Base-by-base conservation (phyloP, 2,329 filamentous ascomycete genomes). In the Dothideomycetes sp. region DNA sequence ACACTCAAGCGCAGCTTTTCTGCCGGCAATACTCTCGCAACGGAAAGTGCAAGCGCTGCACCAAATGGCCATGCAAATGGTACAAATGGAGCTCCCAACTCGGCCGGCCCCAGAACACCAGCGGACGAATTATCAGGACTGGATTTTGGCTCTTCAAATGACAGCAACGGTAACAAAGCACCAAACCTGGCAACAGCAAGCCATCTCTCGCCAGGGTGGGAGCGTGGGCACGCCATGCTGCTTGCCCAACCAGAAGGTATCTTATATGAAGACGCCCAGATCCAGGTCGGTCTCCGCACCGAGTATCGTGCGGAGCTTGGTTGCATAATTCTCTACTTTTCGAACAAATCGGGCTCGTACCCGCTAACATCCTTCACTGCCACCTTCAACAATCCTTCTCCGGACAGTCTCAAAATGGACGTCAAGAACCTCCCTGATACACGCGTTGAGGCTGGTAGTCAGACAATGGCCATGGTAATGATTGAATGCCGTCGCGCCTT, bases 301-400 rank as follows among this genome's bases (percentile, higher is more conserved):
- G 91, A 98, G 62, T 98, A 95, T 58, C 81, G 91, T 44, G 84
- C 81, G n/a, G 85, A 94, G 56, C 81, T 95, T 66, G 91, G 91
- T 31, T 94, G 91, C 53, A 68, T 98, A 46, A 96, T 98, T 52
- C 67, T 94, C 37, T 98, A 96, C 62, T 94, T 96, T 59, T 84
- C 80, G 45, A 98, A 98, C 69, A 94, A 94, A 65, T 87, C 86
- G 1, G 79, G 85, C 0, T 81, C 83, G 29, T 41, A 43, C 33
- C 66, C 82, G 1, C 82, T 98, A 52, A 83, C 79, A 39, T 94
- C 88, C 0, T 94, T 98, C 57, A 98, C 91, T 1, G 96, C 91
- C 0, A 96, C 91, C 1, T 93, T 89, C 0, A 66, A 96, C 35
- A 88, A 96, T 57, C 66, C 64, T 14, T 68, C 72, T 0, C 56